A percentile compares a stretch with the other conserved stretches of the same genome.
phyloP scores from a whole-genome alignment of 257 asterid species.

The Perilla frutescens region DNA sequence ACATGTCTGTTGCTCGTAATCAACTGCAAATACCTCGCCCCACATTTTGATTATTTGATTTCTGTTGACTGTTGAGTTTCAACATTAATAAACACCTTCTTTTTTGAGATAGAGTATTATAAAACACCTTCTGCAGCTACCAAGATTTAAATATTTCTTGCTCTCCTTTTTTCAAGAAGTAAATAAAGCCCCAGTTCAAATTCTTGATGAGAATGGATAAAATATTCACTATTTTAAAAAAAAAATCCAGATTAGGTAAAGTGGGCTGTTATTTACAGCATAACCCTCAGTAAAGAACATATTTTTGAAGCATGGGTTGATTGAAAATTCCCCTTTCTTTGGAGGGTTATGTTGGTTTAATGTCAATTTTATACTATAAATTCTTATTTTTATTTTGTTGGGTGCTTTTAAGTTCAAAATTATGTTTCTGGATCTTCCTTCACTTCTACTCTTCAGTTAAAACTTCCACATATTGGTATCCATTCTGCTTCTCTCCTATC shows the following conservation, averaged over 20 bases:
- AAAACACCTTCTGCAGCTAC: conserved; percentile 3
- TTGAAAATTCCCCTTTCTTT: conserved; percentile 8
- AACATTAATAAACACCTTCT: neutral
- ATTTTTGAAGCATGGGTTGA: conserved; percentile 30
- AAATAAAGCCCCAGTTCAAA: neutral
- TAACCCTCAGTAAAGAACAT: conserved; percentile 16
- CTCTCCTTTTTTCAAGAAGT: neutral
- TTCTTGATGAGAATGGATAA: conserved; percentile 1
- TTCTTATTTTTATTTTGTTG: neutral
- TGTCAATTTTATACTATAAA: neutral
- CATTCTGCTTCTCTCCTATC: conserved; percentile 25
- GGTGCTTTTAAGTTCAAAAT: conserved; percentile 17
- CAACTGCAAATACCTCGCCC: neutral
- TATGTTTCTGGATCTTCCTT: conserved; percentile 54
- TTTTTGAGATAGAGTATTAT: too few species aligned
- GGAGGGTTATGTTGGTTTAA: conserved; percentile 26
- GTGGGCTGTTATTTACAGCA: conserved; percentile 26
- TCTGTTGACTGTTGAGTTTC: too few species aligned
- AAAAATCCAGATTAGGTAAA: conserved; percentile 17
- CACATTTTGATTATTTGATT: neutral
- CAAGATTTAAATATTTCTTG: neutral
- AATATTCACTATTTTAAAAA: neutral
- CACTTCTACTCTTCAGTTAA: conserved; percentile 41
- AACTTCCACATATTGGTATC: conserved; percentile 37
- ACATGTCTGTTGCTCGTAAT: too few species aligned